Conservation (phyloP, 2,329 filamentous ascomycete genomes). For the Fusarium sp. region DNA sequence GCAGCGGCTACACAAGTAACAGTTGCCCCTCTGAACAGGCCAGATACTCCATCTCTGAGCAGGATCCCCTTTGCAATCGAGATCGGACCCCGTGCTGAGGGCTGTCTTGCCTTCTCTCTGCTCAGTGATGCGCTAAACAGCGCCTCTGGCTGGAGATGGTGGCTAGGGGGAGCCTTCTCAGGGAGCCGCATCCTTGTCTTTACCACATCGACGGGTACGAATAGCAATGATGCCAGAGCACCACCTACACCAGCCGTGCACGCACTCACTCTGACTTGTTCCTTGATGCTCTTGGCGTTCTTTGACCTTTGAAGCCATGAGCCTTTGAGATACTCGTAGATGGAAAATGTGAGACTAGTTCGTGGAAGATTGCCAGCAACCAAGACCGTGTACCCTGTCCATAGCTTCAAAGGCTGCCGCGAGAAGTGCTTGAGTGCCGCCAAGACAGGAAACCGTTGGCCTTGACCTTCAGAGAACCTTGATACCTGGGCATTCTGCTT, state of each 20-base stretch:
- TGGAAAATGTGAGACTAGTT: constrained; percentile 24
- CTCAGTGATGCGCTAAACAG: constrained; percentile 5
- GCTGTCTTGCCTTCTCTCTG: constrained; percentile 7
- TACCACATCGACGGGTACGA: constrained; percentile 22
- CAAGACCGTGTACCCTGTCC: constrained; percentile 28
- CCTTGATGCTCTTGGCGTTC: neutral
- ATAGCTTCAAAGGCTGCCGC: constrained; percentile 16
- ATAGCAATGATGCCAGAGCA: constrained; percentile 17
- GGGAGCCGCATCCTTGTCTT: constrained; percentile 29
- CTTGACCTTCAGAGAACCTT: constrained; percentile 7
- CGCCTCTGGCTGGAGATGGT: constrained; percentile 11
- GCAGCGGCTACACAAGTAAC: constrained; percentile 29
- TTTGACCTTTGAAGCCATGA: neutral
- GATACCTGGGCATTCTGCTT: constrained; percentile 29
- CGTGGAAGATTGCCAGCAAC: constrained; percentile 28
- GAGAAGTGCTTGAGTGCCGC: constrained; percentile 20
- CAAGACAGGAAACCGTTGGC: constrained; percentile 1
- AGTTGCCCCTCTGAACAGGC: constrained; percentile 21
- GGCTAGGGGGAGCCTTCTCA: constrained; percentile 1
- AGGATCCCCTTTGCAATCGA: constrained; percentile 22
- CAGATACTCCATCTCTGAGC: constrained; percentile 12
- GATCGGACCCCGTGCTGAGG: constrained; percentile 1
- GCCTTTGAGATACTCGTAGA: constrained; percentile 27
- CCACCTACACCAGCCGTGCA: constrained; percentile 27
- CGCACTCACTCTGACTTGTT: constrained; percentile 22